phyloP scores from a whole-genome alignment of 352 stramenopile genomes.

The Phytopythium sindhum region DNA sequence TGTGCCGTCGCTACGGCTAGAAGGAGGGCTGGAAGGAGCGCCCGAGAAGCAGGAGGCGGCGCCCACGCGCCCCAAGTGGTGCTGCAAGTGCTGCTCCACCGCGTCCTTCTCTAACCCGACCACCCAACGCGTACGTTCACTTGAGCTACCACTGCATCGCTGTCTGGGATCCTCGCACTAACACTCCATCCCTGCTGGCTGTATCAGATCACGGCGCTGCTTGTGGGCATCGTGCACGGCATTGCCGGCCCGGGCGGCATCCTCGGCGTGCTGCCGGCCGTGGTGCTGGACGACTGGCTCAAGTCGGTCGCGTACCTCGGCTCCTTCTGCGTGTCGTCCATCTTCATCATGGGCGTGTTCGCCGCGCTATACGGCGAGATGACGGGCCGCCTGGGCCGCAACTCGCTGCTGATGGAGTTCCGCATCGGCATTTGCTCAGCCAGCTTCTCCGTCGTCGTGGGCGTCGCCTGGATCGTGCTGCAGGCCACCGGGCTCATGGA shows the following conservation, averaged over 20 bases:
- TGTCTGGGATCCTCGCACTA: not conserved
- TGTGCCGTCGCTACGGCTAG: slow-evolving; percentile 3
- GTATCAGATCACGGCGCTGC: slow-evolving; percentile 64
- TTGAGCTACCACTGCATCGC: not conserved
- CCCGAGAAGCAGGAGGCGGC: slow-evolving; percentile 1
- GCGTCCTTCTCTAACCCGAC: slow-evolving; percentile 47
- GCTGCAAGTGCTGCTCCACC: slow-evolving; percentile 29
- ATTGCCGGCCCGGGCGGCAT: slow-evolving; percentile 60
- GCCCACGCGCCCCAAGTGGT: not conserved
- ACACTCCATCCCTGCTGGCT: no score
- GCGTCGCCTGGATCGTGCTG: slow-evolving; percentile 74
- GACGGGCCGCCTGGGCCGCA: slow-evolving; percentile 50
- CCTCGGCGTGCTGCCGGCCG: slow-evolving; percentile 83
- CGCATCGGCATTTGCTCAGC: slow-evolving; percentile 71
- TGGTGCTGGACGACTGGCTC: slow-evolving; percentile 62
- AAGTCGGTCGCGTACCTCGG: slow-evolving; percentile 80
- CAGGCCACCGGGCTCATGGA: slow-evolving; percentile 65
- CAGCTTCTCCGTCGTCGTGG: slow-evolving; percentile 68
- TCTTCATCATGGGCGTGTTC: slow-evolving; percentile 90
- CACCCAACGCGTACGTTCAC: slow-evolving; percentile 31
- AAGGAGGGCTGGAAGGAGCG: not conserved
- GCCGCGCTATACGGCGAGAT: slow-evolving; percentile 78
- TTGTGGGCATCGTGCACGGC: slow-evolving; percentile 83
- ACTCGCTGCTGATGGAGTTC: slow-evolving; percentile 57
- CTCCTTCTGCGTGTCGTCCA: slow-evolving; percentile 88